phyloP scores from a whole-genome alignment of 2,329 filamentous ascomycete genomes.

The Clathrospora elynae region DNA sequence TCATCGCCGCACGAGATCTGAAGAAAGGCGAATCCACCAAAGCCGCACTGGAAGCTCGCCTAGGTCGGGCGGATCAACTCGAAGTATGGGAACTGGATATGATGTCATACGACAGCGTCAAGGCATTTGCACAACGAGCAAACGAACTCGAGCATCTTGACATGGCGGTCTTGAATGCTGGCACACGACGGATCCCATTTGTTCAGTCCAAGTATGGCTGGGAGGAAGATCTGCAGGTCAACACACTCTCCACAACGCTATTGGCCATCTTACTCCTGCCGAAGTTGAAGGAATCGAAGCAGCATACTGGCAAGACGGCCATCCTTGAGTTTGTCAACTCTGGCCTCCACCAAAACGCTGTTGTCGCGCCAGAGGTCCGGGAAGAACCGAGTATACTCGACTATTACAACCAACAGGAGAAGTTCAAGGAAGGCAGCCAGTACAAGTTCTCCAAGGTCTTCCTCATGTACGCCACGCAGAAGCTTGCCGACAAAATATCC shows the following conservation, averaged over 20 bases:
- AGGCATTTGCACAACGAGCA: conserved; percentile 39
- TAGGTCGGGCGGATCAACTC: conserved; percentile 33
- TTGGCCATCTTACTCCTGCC: conserved; percentile 58
- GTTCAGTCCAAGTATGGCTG: conserved; percentile 40
- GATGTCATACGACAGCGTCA: conserved; percentile 42
- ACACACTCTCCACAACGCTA: conserved; percentile 61
- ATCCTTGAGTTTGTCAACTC: conserved; percentile 44
- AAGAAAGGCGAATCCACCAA: conserved; percentile 47
- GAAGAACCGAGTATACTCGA: conserved; percentile 33
- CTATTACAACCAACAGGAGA: conserved; percentile 37
- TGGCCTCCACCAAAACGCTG: conserved; percentile 35
- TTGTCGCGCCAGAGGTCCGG: conserved; percentile 28
- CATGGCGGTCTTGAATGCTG: conserved; percentile 51
- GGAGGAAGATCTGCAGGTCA: conserved; percentile 61
- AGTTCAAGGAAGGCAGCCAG: conserved; percentile 32
- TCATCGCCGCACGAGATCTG: conserved; percentile 46
- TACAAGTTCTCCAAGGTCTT: conserved; percentile 46
- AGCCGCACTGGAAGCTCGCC: conserved; percentile 32
- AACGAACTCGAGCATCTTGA: conserved; percentile 43
- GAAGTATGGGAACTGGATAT: conserved; percentile 48
- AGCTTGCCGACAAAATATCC: conserved; percentile 34
- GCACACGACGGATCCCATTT: conserved; percentile 33
- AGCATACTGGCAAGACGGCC: conserved; percentile 27
- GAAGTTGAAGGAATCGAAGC: conserved; percentile 39
- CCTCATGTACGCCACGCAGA: conserved; percentile 41